Base-by-base conservation (phyloP, 768 basidiomycete species). In the Kwoniella shandongensis region DNA sequence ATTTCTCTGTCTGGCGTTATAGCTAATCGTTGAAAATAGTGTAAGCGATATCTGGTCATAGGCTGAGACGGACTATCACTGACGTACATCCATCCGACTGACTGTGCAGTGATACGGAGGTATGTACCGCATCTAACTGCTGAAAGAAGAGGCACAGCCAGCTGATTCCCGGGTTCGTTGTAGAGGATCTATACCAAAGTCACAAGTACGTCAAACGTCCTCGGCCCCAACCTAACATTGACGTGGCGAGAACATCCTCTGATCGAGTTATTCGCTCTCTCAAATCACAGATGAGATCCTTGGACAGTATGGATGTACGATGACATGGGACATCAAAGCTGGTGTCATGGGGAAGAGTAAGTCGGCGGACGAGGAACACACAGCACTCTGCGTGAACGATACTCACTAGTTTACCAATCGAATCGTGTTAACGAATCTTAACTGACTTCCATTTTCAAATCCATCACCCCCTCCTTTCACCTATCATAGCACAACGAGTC, bases 301-400 rank as follows among this genome's bases (percentile, higher is more conserved):
- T 3, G 65, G 44, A 7, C 61, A 69, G 39, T 74, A 73, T 57
- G 75, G 75, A 2, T 62, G 59, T 40, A 55, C 57, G 30, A 69
- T 72, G 59, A 68, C 69, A 5, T 76, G 75, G 75, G 75, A 68
- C 48, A 66, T 76, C 57, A 76, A 76, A 51, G 40, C 71, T 26
- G 70, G 70, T 5, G 58, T 69, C 10, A 76, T 76, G 75, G 75
- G 75, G 12, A 73, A 70, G 39, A 53, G 75, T 74, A 38, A 48
- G 66, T 63, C 12, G 7, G 4, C 15, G 0, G 12, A n/a, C 36
- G n/a, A 3, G 5, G 13, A 20, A 20, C 20, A 20, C 42, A n/a
- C 17, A n/a, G n/a, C n/a, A n/a, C n/a, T n/a, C n/a, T n/a, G n/a
- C n/a, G n/a, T n/a, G n/a, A n/a, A n/a, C n/a, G n/a, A n/a, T n/a